phyloP scores from a whole-genome alignment of 495 filamentous ascomycete species.

The Trichoderma orchidacearum region DNA sequence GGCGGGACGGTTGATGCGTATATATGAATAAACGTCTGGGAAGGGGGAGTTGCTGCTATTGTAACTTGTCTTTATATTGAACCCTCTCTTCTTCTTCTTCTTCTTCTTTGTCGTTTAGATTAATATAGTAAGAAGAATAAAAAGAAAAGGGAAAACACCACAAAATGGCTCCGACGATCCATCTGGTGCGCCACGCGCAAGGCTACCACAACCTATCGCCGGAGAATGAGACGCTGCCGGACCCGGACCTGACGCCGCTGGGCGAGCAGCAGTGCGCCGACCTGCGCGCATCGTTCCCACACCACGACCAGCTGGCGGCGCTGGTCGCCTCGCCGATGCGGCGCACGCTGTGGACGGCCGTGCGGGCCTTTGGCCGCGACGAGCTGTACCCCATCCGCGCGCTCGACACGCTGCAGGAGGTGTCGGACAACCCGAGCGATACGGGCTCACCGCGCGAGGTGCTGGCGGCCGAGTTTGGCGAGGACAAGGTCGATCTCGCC shows the following conservation, averaged over 20 bases:
- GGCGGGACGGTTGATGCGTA: no score
- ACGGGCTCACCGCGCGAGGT: slow-evolving; percentile 44
- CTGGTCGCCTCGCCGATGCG: slow-evolving; percentile 73
- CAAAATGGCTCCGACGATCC: slow-evolving; percentile 29
- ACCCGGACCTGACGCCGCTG: slow-evolving; percentile 65
- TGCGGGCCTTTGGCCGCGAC: slow-evolving; percentile 49
- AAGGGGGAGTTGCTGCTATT: no score
- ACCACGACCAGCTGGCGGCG: slow-evolving; percentile 48
- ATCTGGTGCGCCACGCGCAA: slow-evolving; percentile 43
- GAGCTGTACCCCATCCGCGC: slow-evolving; percentile 44
- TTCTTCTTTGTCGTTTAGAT: no score
- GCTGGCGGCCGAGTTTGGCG: slow-evolving; percentile 46
- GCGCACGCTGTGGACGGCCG: slow-evolving; percentile 70
- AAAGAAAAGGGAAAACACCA: no score
- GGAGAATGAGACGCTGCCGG: slow-evolving; percentile 59
- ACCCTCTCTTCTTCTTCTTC: no score
- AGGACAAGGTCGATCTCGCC: slow-evolving; percentile 47
- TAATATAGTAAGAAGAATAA: no score
- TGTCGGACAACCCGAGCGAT: slow-evolving; percentile 64
- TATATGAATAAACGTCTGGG: no score
- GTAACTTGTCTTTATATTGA: no score
- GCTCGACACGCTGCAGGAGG: slow-evolving; percentile 74
- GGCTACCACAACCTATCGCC: slow-evolving; percentile 69
- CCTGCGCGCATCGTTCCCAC: slow-evolving; percentile 49
- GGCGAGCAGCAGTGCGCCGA: slow-evolving; percentile 62